These are phyloP conservation scores for Arabidopsis hybrid DNA, from an alignment of 441 rosid species.

Conservation along the genomic window DNA sequence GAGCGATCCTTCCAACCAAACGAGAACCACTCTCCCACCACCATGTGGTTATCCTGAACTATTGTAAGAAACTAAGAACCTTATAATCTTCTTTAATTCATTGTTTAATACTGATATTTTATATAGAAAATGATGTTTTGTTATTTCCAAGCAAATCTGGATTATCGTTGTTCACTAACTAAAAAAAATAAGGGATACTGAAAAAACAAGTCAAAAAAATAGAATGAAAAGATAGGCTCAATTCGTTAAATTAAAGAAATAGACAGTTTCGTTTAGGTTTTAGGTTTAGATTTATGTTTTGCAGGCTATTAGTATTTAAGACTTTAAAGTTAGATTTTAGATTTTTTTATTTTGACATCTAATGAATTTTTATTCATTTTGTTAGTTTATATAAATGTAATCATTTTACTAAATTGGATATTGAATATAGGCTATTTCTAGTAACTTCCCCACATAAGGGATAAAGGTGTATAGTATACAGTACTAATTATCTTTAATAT, in stretches of 20 bases:
- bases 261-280: background rate
- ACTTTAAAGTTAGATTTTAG: background rate
- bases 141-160: background rate
- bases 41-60: too few species aligned
- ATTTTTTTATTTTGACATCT: background rate
- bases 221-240: background rate
- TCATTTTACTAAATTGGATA: background rate
- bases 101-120: background rate
- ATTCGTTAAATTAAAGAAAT: background rate
- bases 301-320: too few species aligned
- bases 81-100: slow-evolving; percentile 33
- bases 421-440: background rate
- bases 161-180: background rate
- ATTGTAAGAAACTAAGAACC: slow-evolving; percentile 64
- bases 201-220: background rate
- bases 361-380: too few species aligned
- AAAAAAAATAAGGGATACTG: background rate
- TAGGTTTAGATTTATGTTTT: too few species aligned
- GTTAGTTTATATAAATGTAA: background rate
- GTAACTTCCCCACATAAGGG: background rate
- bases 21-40: too few species aligned
- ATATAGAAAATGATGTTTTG: background rate
- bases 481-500: background rate
- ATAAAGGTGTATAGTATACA: background rate
- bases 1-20: too few species aligned